These are phyloP conservation scores for Smithsoniella earleae DNA, from an alignment of 163 green algal genomes.

Conservation along the genomic window DNA sequence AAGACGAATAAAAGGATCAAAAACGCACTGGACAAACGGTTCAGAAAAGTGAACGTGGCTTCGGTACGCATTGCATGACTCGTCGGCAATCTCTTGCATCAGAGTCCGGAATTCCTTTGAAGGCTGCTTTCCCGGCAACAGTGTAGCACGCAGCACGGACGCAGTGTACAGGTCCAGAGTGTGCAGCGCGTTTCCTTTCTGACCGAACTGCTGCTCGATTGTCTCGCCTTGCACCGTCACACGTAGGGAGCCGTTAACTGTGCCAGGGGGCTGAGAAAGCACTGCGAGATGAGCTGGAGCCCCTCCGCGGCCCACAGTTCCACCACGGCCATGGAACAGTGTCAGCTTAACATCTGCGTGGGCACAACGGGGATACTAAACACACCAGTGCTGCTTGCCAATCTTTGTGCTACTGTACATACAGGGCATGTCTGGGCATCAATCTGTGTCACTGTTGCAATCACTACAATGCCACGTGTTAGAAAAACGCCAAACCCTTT, in stretches of 20 bases:
- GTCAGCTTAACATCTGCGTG: constrained; percentile 54
- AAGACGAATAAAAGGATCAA: no score
- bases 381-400: no score
- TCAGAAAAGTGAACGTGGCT: constrained; percentile 55
- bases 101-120: constrained; percentile 34
- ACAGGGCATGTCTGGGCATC: no score
- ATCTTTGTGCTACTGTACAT: no score
- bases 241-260: constrained; percentile 80
- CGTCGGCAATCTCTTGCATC: constrained; percentile 63
- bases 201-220: constrained; percentile 94
- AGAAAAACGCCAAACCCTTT: no score
- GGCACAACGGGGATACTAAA: no score
- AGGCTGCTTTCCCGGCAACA: constrained; percentile 57
- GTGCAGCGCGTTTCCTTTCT: constrained; percentile 78
- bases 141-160: constrained; percentile 75
- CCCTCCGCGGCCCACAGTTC: constrained; percentile 84
- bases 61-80: constrained; percentile 65
- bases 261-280: constrained; percentile 77
- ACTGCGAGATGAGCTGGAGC: constrained; percentile 88
- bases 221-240: constrained; percentile 95
- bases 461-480: no score
- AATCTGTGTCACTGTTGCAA: no score
- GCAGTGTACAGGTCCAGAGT: constrained; percentile 90
- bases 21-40: background rate
- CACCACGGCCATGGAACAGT: constrained; percentile 89